Evolutionary conservation across 805 yeast genomes (phyloP), one percentile per base, ranked within the genome.

Genomic region (Yamadazyma phyllophila): DNA sequence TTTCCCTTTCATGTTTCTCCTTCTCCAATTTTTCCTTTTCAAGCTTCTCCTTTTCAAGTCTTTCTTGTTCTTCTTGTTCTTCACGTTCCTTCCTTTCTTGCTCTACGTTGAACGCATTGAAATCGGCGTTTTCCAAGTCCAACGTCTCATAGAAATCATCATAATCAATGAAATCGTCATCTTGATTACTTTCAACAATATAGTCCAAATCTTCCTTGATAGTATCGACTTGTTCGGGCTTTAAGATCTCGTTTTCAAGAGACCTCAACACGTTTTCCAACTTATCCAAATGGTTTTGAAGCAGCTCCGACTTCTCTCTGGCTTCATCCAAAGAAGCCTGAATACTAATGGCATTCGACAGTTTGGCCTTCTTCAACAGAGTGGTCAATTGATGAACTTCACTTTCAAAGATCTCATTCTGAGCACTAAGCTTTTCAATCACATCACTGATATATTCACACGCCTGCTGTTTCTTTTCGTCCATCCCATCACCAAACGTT

Each of bases 131-230:
- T 24, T 62, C 67, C 36, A 90, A 77, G 36, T 84, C 90, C 55
- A 94, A 76, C 48, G 83, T 88, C 55, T 94, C 97, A 65, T 92
- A 94, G 49, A 92, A 80, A 11, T 88, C 90, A 56, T 91, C 97
- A 64, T 92, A 96, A 59, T 90, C 97, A 29, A 91, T 85, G 63
- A 90, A 92, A 58, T 91, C 96, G 4, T 83, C 91, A 45, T 90
- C 97, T 64, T 86, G 94, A 60, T 92, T 92, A 51, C 89, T 86
- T 55, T 94, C 98, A 26, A 94, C 94, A 63, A 88, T 91, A 68
- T 94, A 92, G 55, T 80, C 87, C 62, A 92, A 86, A 63, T 92
- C 98, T 43, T 92, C 98, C 60, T 84, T 83, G 46, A 89, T 80
- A 16, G 76, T 83, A 55, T 83, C 83, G 8, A 92, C 81, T 42